phyloP scores from a whole-genome alignment of 495 filamentous ascomycete species.

The Hyaloscypha bicolor region DNA sequence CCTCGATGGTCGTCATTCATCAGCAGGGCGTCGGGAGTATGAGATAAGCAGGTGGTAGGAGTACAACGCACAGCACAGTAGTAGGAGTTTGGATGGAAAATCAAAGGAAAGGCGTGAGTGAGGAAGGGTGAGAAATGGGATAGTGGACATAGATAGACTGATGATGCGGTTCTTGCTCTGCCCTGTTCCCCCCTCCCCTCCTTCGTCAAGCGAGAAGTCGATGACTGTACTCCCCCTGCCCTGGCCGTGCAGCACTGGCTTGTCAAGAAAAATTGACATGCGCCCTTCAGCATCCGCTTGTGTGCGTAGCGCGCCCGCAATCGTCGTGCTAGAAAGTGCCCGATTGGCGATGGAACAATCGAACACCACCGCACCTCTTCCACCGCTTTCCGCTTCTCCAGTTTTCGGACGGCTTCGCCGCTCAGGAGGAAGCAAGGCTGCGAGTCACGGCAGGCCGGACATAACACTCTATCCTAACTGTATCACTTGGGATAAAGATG shows the following conservation, averaged over 20 bases:
- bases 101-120: constrained; percentile 21
- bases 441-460: not conserved
- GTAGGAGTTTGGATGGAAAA: not conserved
- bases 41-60: not conserved
- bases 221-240: not conserved
- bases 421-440: not conserved
- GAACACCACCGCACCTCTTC: not conserved
- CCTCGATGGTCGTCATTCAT: constrained; percentile 35
- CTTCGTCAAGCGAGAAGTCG: too few relatives aligned
- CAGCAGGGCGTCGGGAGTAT: constrained; percentile 20
- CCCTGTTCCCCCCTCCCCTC: too few relatives aligned
- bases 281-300: constrained; percentile 23
- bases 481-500: not conserved
- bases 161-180: not conserved
- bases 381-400: not conserved
- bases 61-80: not conserved
- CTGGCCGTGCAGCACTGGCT: not conserved
- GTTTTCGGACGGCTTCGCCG: not conserved
- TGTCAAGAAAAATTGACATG: constrained; percentile 27
- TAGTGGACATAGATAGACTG: constrained; percentile 1
- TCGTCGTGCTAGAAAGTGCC: not conserved
- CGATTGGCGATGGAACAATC: constrained; percentile 22
- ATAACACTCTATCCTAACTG: too few relatives aligned
- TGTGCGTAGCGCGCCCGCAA: constrained; percentile 6
- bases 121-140: not conserved